Conservation (phyloP, 495 filamentous ascomycete species). For the Polyplosphaeria fusca region DNA sequence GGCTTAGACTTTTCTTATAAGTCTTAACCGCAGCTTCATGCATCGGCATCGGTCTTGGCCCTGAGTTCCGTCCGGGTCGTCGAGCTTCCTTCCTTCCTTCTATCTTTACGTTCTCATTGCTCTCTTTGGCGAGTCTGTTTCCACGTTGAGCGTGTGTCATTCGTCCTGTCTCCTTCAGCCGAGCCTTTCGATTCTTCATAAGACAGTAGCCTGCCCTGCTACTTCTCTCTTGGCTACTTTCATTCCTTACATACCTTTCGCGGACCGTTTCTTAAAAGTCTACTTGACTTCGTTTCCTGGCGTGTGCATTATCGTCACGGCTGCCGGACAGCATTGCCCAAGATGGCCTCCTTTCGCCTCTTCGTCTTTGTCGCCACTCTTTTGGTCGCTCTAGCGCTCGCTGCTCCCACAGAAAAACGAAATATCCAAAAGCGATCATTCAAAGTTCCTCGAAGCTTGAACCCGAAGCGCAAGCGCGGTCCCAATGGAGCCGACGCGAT, state of each 20-base stretch:
- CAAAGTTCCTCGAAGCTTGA: conserved; percentile 29
- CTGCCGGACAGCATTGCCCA: conserved; percentile 34
- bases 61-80: conserved; percentile 24
- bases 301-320: conserved; percentile 13
- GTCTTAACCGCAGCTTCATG: conserved; percentile 17
- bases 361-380: conserved; percentile 28
- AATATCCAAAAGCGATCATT: conserved; percentile 26
- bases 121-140: conserved; percentile 15
- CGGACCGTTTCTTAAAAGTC: conserved; percentile 12
- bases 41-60: conserved; percentile 19
- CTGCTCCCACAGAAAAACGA: conserved; percentile 19
- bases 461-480: conserved; percentile 9
- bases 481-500: conserved; percentile 32
- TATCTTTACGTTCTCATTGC: not conserved
- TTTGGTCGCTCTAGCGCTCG: conserved; percentile 24
- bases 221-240: conserved; percentile 4
- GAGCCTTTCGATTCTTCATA: conserved; percentile 8
- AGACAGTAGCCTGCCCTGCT: conserved; percentile 4
- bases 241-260: conserved; percentile 4
- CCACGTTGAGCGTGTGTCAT: conserved; percentile 23
- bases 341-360: conserved; percentile 29
- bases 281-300: conserved; percentile 24
- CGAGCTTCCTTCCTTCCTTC: conserved; percentile 1
- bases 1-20: conserved; percentile 4
- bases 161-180: conserved; percentile 4